phyloP scores from a whole-genome alignment of 2,329 filamentous ascomycete genomes.

The Colletotrichum noveboracense region DNA sequence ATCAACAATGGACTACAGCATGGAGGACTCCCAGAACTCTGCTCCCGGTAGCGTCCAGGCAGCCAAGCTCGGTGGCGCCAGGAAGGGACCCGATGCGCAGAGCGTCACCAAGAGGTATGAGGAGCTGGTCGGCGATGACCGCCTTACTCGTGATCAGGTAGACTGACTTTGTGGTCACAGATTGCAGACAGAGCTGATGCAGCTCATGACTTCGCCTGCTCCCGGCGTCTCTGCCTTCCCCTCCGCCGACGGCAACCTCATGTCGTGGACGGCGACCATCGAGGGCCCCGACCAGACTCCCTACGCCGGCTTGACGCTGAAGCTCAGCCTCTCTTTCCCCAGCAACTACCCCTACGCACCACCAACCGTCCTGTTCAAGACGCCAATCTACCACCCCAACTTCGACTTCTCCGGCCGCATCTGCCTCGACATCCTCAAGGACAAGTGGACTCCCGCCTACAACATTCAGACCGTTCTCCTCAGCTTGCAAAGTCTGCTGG shows the following conservation, averaged over 20 bases:
- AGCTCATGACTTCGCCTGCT: constrained; percentile 94
- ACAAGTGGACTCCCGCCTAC: constrained; percentile 98
- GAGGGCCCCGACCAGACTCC: constrained; percentile 89
- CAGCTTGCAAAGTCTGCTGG: constrained; percentile 92
- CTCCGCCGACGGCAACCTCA: constrained; percentile 85
- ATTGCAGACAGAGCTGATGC: constrained; percentile 96
- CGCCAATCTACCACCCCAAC: constrained; percentile 98
- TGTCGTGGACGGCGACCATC: constrained; percentile 94
- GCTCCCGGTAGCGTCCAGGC: constrained; percentile 66
- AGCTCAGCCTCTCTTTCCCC: constrained; percentile 90
- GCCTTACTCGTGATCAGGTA: neutral
- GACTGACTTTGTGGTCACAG: constrained; percentile 49
- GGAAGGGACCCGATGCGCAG: constrained; percentile 68
- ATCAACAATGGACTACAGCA: constrained; percentile 46
- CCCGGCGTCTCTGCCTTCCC: constrained; percentile 96
- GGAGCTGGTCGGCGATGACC: constrained; percentile 11
- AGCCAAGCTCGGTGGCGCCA: constrained; percentile 63
- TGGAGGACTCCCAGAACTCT: constrained; percentile 69
- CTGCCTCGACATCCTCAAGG: constrained; percentile 97
- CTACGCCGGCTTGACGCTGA: constrained; percentile 87
- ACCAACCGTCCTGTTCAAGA: constrained; percentile 94
- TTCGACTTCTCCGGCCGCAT: constrained; percentile 97
- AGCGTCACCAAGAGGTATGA: constrained; percentile 79
- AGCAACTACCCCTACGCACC: constrained; percentile 91
- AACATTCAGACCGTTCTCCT: constrained; percentile 93